These are phyloP conservation scores for Bretschneidera sinensis DNA, from an alignment of 345 rosid genomes.

Conservation along the genomic window DNA sequence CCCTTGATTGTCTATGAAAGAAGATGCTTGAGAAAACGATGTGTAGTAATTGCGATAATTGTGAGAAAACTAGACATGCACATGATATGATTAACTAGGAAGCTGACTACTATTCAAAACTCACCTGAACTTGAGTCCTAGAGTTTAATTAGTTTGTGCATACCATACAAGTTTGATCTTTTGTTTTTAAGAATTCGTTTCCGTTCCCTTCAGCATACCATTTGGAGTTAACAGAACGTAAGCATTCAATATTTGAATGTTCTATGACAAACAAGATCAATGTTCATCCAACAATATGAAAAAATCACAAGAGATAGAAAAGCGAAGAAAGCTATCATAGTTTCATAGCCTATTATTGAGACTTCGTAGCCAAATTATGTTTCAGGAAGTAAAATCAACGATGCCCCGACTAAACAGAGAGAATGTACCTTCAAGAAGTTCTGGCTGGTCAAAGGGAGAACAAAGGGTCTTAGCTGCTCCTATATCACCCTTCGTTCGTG, in stretches of 20 bases:
- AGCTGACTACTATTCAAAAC: too few species aligned
- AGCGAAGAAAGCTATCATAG: background rate
- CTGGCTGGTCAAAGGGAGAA: constrained; percentile 93
- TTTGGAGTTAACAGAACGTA: background rate
- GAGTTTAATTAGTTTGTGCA: background rate
- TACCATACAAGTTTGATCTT: background rate
- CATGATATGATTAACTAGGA: too few species aligned
- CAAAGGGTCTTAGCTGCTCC: constrained; percentile 96
- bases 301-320: background rate
- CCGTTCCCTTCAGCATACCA: background rate
- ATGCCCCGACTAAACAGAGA: background rate
- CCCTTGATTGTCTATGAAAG: too few species aligned
- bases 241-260: background rate
- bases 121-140: background rate
- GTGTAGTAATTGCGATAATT: too few species aligned
- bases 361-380: background rate
- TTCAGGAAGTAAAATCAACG: background rate
- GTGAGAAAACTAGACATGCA: background rate
- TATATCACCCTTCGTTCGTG: constrained; percentile 80
- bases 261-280: too few species aligned
- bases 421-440: constrained; percentile 59
- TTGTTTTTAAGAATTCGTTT: background rate
- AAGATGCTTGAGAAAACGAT: background rate
- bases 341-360: background rate
- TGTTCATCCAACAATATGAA: too few species aligned